Evolutionary conservation across 1,139 yeast species (phyloP).

Genomic region (Pichia sp.): DNA sequence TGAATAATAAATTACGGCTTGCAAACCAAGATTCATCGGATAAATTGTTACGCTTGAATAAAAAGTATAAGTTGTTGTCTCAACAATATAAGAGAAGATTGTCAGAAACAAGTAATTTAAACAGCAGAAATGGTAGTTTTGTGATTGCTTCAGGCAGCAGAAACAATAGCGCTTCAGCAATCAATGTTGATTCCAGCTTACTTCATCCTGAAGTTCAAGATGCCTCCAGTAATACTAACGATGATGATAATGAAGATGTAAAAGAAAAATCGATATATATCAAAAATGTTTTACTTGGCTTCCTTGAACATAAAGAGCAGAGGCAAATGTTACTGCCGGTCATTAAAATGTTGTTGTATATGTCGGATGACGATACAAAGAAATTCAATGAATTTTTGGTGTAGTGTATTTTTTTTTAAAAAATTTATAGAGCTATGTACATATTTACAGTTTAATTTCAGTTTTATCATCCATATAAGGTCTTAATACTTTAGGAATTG

Average conservation of each 20-base stretch:
- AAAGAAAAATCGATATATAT: slow-evolving; percentile 62
- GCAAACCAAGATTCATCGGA: slow-evolving; percentile 62
- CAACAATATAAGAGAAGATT: slow-evolving; percentile 43
- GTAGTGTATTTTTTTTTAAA: slow-evolving; percentile 20
- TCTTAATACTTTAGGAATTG: slow-evolving; percentile 62
- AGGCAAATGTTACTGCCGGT: slow-evolving; percentile 81
- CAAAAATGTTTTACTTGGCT: slow-evolving; percentile 82
- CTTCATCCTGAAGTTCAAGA: slow-evolving; percentile 3
- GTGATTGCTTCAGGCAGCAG: not conserved
- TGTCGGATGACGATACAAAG: slow-evolving; percentile 65
- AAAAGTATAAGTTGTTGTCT: slow-evolving; percentile 56
- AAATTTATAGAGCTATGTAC: not conserved
- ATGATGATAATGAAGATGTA: slow-evolving; percentile 23
- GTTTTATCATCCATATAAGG: slow-evolving; percentile 55
- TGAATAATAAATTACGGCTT: slow-evolving; percentile 51
- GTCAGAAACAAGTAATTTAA: slow-evolving; percentile 24
- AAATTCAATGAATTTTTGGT: slow-evolving; percentile 58
- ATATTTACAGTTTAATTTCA: slow-evolving; percentile 4
- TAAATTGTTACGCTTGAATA: slow-evolving; percentile 59
- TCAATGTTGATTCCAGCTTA: not conserved
- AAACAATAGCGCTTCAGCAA: not conserved
- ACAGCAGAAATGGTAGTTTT: slow-evolving; percentile 22
- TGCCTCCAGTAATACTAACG: not conserved
- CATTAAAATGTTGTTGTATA: slow-evolving; percentile 62
- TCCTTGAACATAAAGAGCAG: slow-evolving; percentile 88